Evolutionary conservation across 2,329 filamentous ascomycete species (phyloP), one percentile per base, ranked within the genome.

Genomic region (Pseudogymnoascus sp.): DNA sequence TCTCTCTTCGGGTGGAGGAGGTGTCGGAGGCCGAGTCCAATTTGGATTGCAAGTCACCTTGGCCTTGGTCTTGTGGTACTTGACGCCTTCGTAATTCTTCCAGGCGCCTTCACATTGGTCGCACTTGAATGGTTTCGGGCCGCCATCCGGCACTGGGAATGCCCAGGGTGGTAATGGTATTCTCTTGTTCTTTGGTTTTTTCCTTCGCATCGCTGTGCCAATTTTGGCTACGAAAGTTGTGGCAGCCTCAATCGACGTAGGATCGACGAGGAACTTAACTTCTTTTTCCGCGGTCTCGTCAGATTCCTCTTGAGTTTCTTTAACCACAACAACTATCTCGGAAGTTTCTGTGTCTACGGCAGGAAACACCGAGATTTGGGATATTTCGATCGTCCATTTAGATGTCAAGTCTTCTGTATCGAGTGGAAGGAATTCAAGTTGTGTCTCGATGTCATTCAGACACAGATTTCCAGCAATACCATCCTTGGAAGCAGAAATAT

Each of bases 31-130:
- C 33, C 18, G 65, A 21, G 67, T 65, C 31, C 61, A 70, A 41
- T 69, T 66, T 2, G 72, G 73, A 64, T 74, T 74, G 62, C 73
- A 74, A 3, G 66, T 59, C 4, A 68, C 69, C 23, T 69, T 65
- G 6, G 72, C 69, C 60, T 71, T 71, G 1, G 62, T 68, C 1
- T 68, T 33, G 64, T 74, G 73, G 62, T 74, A 74, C 55, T 71
- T 67, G 3, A 74, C 63, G 16, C 73, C 73, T n/a, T 69, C 68
- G 7, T 68, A 63, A 59, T 73, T 73, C 59, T 72, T 73, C 61
- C 70, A 74, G 49, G 67, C 60, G 1, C 65, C 62, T 4, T 63
- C 65, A 60, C 73, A 74, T 12, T 63, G 69, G 1, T 68, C 64
- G 59, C 73, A 74, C 14, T 63, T 63, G 61, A 67, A 74, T 12